Base-by-base conservation (phyloP, 768 basidiomycete species). In the Xerocomus potaroensis region DNA sequence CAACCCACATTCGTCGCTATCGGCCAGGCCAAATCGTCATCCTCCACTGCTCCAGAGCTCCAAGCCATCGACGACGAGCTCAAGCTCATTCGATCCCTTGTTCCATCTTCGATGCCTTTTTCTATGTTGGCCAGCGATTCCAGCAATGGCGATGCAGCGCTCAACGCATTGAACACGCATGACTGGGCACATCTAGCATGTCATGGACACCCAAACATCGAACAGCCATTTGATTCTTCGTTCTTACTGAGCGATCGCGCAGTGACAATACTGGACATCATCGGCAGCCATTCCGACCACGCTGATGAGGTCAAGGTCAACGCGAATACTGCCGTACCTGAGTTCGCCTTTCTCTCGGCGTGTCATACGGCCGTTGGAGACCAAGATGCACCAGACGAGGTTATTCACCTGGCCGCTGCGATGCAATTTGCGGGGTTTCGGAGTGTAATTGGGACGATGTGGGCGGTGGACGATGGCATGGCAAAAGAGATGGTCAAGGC, bases 371-470 rank as follows among this genome's bases (percentile, higher is more conserved):
- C 63, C 7, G 57, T 47, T 3, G 57, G 56, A 2, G 57, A 57
- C 24, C 45, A 39, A 3, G 15, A 47, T 0, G 57, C 62, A 4
- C 61, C 65, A 0, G 65, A 70, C 44, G 69, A 71, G 45, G 49
- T 59, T 10, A 51, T 70, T 3, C 64, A 68, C 24, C 65, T 70
- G 7, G 68, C 68, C 1, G 57, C 67, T 2, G 69, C 60, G 18
- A 56, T 71, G 56, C 68, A 66, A 26, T 69, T 69, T 36, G 48
- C 56, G 1, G 68, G 68, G 1, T 70, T 68, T 37, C 44, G 63
- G 19, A 56, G 65, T 26, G 69, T 69, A 15, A 56, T 71, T 5
- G 68, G 65, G 27, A 68, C 69, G 23, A 54, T 67, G 54, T 66
- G 68, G 66, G 56, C 60, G 3, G 63, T 63, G 27, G 61, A 63